phyloP scores from a whole-genome alignment of 352 stramenopile genomes.

The Phytophthora sojae region DNA sequence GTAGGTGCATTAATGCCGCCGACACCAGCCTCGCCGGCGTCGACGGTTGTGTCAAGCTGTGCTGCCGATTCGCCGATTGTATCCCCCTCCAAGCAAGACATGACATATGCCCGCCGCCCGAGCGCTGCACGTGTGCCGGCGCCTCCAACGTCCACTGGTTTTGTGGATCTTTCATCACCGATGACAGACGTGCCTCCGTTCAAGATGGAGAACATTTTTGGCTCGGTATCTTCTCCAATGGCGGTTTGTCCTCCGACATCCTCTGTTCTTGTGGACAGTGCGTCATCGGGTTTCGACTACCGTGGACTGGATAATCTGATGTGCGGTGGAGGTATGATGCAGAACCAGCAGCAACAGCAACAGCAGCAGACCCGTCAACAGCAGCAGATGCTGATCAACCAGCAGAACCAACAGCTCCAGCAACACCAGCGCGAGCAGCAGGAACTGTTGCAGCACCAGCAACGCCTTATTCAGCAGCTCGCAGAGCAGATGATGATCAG shows the following conservation, averaged over 20 bases:
- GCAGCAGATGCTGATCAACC: slow-evolving; percentile 31
- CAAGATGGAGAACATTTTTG: slow-evolving; percentile 50
- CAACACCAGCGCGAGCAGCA: slow-evolving; percentile 48
- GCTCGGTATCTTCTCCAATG: slow-evolving; percentile 33
- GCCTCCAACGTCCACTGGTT: slow-evolving; percentile 30
- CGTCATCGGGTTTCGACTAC: slow-evolving; percentile 49
- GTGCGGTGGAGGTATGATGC: slow-evolving; percentile 31
- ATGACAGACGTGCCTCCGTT: slow-evolving; percentile 43
- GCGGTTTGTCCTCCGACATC: slow-evolving; percentile 33
- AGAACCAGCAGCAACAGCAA: slow-evolving; percentile 39
- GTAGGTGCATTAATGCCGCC: slow-evolving; percentile 36
- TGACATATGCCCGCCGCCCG: slow-evolving; percentile 27
- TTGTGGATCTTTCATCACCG: slow-evolving; percentile 40
- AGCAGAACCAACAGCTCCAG: slow-evolving; percentile 49
- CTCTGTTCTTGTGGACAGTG: slow-evolving; percentile 44
- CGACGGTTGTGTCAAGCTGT: slow-evolving; percentile 44
- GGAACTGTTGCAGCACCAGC: slow-evolving; percentile 33
- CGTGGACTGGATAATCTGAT: slow-evolving; percentile 48
- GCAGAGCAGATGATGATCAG: slow-evolving; percentile 47
- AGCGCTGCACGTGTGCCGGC: slow-evolving; percentile 20
- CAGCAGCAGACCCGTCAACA: slow-evolving; percentile 38
- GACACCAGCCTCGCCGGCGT: slow-evolving; percentile 41
- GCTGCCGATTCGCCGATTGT: slow-evolving; percentile 42
- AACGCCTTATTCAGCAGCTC: slow-evolving; percentile 46
- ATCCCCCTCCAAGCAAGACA: slow-evolving; percentile 51